Evolutionary conservation across 2,329 filamentous ascomycete species (phyloP), one percentile per base, ranked within the genome.

Genomic region (Ambrosiella cleistominuta): DNA sequence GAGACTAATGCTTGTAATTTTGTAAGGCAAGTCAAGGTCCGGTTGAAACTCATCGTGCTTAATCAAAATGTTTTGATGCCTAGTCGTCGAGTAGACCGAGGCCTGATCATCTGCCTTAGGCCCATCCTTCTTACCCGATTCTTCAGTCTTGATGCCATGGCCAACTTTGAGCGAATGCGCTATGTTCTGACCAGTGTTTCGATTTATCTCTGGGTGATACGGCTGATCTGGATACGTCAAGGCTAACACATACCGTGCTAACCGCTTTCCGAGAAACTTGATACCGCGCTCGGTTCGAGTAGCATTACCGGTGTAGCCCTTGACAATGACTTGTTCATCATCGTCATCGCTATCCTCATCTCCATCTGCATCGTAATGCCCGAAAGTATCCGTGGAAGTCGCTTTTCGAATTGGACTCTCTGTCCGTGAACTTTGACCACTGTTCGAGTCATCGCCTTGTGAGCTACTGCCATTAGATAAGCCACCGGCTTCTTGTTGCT

Each of bases 201-300:
- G 81, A 12, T 61, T 58, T 11, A 72, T 70, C 27, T 74, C 72
- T 0, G 91, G 90, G 1, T 90, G 74, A 65, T 84, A 95, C 3
- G 91, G 89, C 65, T 97, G 90, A 66, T 96, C 89, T 0, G 93
- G 93, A 67, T 95, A 95, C 37, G 91, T 95, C 72, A 95, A 83
- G 56, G 84, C 79, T 49, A 98, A 75, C 37, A 97, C 81, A 67
- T 91, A 95, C 72, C 90, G 90, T 17, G 93, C 93, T 35, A 98
- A 78, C 55, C 93, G 81, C 69, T 97, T 97, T 17, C 93, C 93
- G 4, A 98, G 79, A 69, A 95, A 98, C 68, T 97, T 95, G 66
- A 98, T 97, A 13, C 93, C 93, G 63, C 85, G 83, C 70, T 98
- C 93, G 1, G 93, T 98, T 59, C 86, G 84, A 39, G 88, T 88